Conservation (phyloP, 441 rosid species). For the Theobroma grandiflorum region DNA sequence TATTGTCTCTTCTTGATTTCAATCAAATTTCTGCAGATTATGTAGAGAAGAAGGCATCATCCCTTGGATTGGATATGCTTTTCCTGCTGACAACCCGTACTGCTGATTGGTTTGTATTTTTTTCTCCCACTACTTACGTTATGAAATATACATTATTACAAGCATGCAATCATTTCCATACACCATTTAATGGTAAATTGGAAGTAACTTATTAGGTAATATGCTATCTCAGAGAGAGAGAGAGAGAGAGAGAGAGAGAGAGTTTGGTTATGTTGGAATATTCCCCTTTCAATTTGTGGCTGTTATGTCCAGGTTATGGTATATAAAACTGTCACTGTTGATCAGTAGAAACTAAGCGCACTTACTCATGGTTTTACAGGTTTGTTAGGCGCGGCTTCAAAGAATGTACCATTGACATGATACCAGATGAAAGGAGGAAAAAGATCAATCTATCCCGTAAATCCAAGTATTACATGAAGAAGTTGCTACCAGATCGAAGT, state of each 20-base stretch:
- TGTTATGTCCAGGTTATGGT: background rate
- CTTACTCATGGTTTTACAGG: constrained; percentile 44
- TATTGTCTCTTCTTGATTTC: constrained; percentile 13
- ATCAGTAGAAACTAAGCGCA: background rate
- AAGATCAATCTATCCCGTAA: constrained; percentile 79
- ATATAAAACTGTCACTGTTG: background rate
- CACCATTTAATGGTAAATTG: background rate
- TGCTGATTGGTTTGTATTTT: constrained; percentile 73
- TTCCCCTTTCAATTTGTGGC: background rate
- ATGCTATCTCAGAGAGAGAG: background rate
- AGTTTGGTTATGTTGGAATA: background rate
- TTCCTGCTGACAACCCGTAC: constrained; percentile 90
- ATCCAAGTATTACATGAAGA: constrained; percentile 87
- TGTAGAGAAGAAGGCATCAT: constrained; percentile 85
- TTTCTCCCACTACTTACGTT: constrained; percentile 15
- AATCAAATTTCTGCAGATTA: constrained; percentile 58
- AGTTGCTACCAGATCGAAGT: constrained; percentile 68
- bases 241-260: background rate
- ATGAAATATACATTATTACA: background rate
- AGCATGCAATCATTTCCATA: background rate
- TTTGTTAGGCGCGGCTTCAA: constrained; percentile 84
- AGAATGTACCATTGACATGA: constrained; percentile 71
- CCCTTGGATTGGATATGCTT: constrained; percentile 72
- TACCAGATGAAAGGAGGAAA: constrained; percentile 72
- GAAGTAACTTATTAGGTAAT: background rate